Evolutionary conservation across 1,139 yeast species (phyloP).

Genomic region (Komagataea norvegica): DNA sequence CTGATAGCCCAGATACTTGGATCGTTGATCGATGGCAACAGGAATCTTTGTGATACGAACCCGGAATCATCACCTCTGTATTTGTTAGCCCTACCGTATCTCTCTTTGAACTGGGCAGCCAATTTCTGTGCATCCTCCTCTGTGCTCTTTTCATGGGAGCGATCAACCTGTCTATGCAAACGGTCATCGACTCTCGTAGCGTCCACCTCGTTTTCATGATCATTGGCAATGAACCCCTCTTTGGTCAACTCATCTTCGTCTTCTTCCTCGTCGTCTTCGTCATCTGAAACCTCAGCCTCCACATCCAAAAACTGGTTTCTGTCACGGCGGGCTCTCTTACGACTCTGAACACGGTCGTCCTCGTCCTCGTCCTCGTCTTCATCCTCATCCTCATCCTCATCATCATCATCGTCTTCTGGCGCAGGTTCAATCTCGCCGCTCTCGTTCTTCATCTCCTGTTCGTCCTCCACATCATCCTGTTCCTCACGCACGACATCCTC

Average conservation of each 20-base stretch:
- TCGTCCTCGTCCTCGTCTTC: conserved; percentile 64
- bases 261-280: conserved; percentile 91
- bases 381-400: conserved; percentile 43
- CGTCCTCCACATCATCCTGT: conserved; percentile 14
- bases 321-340: conserved; percentile 61
- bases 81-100: conserved; percentile 84
- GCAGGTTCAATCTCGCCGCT: conserved; percentile 4
- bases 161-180: conserved; percentile 86
- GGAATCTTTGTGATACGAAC: conserved; percentile 85
- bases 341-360: conserved; percentile 43
- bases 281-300: conserved; percentile 98
- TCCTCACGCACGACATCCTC: conserved; percentile 21
- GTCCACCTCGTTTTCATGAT: conserved; percentile 58
- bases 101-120: conserved; percentile 88
- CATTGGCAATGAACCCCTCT: conserved; percentile 73
- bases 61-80: conserved; percentile 85
- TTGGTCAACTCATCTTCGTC: conserved; percentile 86
- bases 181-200: conserved; percentile 48
- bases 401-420: conserved; percentile 23
- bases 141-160: conserved; percentile 81
- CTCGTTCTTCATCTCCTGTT: conserved; percentile 12
- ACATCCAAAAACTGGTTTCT: conserved; percentile 95
- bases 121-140: conserved; percentile 94
- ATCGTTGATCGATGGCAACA: conserved; percentile 93
- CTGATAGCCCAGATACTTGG: conserved; percentile 96